Evolutionary conservation across 2,329 filamentous ascomycete species (phyloP).

Genomic region (Sclerotinia minor): DNA sequence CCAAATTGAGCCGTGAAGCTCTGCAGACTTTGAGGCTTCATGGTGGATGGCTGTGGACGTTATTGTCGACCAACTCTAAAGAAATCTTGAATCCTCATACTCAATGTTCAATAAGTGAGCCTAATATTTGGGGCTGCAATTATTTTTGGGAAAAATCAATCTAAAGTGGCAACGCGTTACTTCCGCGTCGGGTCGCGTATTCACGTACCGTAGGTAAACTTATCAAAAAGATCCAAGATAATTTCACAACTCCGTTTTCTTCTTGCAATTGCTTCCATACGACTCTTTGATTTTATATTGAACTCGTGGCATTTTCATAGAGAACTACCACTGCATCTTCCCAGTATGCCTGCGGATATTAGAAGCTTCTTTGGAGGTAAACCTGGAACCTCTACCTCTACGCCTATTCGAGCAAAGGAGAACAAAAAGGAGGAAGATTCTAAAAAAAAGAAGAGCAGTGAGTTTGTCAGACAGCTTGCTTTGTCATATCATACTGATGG

Average conservation of each 20-base stretch:
- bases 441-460: constrained; percentile 41
- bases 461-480: constrained; percentile 20
- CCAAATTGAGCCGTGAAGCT: constrained; percentile 39
- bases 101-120: not conserved
- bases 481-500: constrained; percentile 25
- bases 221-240: constrained; percentile 6
- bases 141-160: constrained; percentile 14
- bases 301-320: not conserved
- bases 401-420: constrained; percentile 49
- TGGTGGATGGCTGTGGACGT: constrained; percentile 30
- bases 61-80: constrained; percentile 17
- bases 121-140: not conserved
- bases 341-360: constrained; percentile 79
- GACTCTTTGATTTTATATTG: not conserved
- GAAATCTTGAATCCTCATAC: constrained; percentile 9
- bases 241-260: constrained; percentile 15
- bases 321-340: not conserved
- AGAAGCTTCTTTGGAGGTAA: constrained; percentile 86
- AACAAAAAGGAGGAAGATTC: constrained; percentile 41
- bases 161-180: constrained; percentile 21
- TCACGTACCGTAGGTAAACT: constrained; percentile 13
- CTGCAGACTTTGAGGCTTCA: constrained; percentile 36
- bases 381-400: constrained; percentile 47
- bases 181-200: constrained; percentile 24
- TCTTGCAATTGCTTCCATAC: constrained; percentile 14